Evolutionary conservation across 1,139 yeast species (phyloP).

Genomic region (Nakaseomyces glabratus): DNA sequence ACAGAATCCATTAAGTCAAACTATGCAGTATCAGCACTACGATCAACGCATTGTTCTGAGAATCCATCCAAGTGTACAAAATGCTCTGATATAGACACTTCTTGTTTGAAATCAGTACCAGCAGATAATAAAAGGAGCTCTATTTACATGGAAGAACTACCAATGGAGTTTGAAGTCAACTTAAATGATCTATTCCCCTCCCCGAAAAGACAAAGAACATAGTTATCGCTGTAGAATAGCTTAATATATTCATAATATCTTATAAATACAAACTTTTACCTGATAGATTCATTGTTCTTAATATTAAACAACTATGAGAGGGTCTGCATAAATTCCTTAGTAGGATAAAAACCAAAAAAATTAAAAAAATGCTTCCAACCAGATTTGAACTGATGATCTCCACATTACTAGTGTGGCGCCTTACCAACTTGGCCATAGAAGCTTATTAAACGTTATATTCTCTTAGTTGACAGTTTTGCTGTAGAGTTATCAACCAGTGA

Average conservation of each 20-base stretch:
- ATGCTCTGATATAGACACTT: constrained; percentile 2
- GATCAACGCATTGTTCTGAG: constrained; percentile 4
- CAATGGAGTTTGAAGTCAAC: constrained; percentile 4
- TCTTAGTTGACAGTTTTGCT: too few species aligned
- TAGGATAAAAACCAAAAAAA: too few species aligned
- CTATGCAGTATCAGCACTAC: constrained; percentile 4
- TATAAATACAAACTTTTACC: too few species aligned
- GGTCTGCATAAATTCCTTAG: too few species aligned
- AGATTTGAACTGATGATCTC: constrained; percentile 37
- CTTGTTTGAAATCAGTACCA: constrained; percentile 1
- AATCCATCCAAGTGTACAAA: constrained; percentile 3
- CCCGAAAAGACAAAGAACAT: background rate
- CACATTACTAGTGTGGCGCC: constrained; percentile 38
- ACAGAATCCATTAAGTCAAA: background rate
- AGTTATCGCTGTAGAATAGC: too few species aligned
- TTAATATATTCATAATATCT: too few species aligned
- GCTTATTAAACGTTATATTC: constrained; percentile 16
- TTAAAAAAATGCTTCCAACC: constrained; percentile 34
- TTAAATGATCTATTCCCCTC: background rate
- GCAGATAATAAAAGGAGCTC: background rate
- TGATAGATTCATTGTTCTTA: too few species aligned
- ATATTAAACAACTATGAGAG: too few species aligned
- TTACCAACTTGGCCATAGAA: constrained; percentile 38
- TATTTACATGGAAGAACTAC: background rate
- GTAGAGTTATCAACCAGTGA: too few species aligned